Conservation (phyloP, 1,139 yeast genomes). For the Scheffersomyces cryptocercus region DNA sequence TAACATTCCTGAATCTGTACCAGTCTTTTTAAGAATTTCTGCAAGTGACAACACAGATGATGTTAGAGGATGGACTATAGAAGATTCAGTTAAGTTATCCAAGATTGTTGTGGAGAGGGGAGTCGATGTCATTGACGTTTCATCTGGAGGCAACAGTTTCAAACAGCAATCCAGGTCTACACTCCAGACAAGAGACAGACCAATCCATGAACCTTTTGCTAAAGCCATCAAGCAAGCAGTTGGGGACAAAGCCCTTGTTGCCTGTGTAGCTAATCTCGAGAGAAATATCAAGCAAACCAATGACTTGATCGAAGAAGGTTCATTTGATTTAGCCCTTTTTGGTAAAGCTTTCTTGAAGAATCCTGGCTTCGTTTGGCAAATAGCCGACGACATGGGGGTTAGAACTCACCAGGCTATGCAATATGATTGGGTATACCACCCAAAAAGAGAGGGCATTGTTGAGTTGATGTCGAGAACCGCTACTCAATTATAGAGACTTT, state of each 20-base stretch:
- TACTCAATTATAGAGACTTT: no score
- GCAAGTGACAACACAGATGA: slow-evolving; percentile 40
- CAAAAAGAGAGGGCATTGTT: slow-evolving; percentile 2
- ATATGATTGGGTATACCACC: slow-evolving; percentile 27
- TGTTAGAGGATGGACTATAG: slow-evolving; percentile 46
- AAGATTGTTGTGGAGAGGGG: slow-evolving; percentile 44
- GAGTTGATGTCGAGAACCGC: slow-evolving; percentile 7
- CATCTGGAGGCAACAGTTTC: slow-evolving; percentile 53
- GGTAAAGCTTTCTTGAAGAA: slow-evolving; percentile 48
- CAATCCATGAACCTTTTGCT: slow-evolving; percentile 38
- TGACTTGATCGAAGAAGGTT: slow-evolving; percentile 38
- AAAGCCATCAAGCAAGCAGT: slow-evolving; percentile 42
- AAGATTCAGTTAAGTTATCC: slow-evolving; percentile 47
- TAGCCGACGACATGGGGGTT: slow-evolving; percentile 52
- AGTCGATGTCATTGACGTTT: slow-evolving; percentile 52
- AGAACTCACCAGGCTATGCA: slow-evolving; percentile 39
- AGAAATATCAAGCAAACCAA: slow-evolving; percentile 35
- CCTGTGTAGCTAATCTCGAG: slow-evolving; percentile 49
- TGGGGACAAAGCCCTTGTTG: slow-evolving; percentile 42
- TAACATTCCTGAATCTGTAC: slow-evolving; percentile 32
- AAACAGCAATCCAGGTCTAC: slow-evolving; percentile 25
- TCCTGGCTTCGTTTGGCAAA: slow-evolving; percentile 49
- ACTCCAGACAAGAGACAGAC: no score
- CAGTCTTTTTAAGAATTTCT: slow-evolving; percentile 47
- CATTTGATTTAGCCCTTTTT: slow-evolving; percentile 46